Conservation (phyloP, 192 early-diverging fungal genomes). For the Spizellomyces punctatus region DNA sequence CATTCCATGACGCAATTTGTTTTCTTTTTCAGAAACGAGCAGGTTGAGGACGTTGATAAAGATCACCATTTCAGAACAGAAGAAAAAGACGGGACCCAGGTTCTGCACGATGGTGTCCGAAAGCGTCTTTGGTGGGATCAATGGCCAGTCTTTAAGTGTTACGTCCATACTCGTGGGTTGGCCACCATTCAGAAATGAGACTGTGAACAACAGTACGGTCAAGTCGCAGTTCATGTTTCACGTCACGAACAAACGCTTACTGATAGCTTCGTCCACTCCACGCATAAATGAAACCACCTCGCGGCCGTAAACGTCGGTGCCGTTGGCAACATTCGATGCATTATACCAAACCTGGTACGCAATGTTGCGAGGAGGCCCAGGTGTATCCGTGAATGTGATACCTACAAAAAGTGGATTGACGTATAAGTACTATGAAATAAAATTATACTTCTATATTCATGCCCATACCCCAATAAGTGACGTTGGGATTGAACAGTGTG, state of each 20-base stretch:
- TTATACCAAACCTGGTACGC: slow-evolving; percentile 82
- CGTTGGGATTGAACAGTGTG: slow-evolving; percentile 66
- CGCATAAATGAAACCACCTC: slow-evolving; percentile 61
- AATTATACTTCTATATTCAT: not conserved
- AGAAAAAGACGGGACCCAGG: slow-evolving; percentile 59
- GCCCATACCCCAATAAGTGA: slow-evolving; percentile 58
- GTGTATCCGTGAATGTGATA: slow-evolving; percentile 36
- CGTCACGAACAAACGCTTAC: slow-evolving; percentile 8
- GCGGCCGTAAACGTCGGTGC: slow-evolving; percentile 64
- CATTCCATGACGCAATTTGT: slow-evolving; percentile 69
- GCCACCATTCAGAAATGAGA: slow-evolving; percentile 3
- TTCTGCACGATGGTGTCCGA: slow-evolving; percentile 63
- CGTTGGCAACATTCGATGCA: slow-evolving; percentile 57
- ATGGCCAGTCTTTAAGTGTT: slow-evolving; percentile 68
- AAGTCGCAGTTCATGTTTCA: not conserved
- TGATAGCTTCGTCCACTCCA: slow-evolving; percentile 74
- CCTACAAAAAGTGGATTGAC: not conserved
- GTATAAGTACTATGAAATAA: not conserved
- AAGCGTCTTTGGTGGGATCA: slow-evolving; percentile 52
- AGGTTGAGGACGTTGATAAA: slow-evolving; percentile 68
- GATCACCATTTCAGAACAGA: slow-evolving; percentile 62
- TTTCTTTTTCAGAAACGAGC: slow-evolving; percentile 76
- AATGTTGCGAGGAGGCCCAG: slow-evolving; percentile 53
- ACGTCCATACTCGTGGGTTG: slow-evolving; percentile 47
- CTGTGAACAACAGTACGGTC: slow-evolving; percentile 19